Evolutionary conservation across 768 basidiomycete genomes (phyloP), one percentile per base, ranked within the genome.

Genomic region (Serendipita sp.): DNA sequence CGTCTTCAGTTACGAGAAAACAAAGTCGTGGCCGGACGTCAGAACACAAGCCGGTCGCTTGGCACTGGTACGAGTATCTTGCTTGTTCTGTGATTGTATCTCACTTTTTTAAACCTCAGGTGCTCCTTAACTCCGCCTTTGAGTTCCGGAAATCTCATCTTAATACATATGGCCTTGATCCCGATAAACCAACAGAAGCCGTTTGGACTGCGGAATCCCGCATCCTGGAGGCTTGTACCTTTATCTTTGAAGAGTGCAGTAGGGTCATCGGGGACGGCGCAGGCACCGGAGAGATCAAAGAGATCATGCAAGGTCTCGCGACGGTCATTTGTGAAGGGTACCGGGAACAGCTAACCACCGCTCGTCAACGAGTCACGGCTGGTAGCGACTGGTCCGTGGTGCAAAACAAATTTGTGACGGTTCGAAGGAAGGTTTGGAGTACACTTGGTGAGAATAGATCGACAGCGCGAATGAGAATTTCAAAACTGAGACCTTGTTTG

Each of bases 201-300:
- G 84, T 88, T 0, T 98, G 94, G 95, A 90, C 91, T 17, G 89
- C 90, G 68, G 77, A 77, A 50, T 76, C 83, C 2, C 69, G 74
- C 0, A 71, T 89, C 16, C 81, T 95, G 61, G 86, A 91, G 44
- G 77, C 82, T 7, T 72, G 88, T 3, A 76, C 84, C 26, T 77
- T 78, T 50, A 76, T 95, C n/a, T 92, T 94, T 67, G 82, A 85
- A 50, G 70, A 58, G 31, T 58, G 53, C 24, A 31, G 53, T n/a
- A 22, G 53, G n/a, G 31, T n/a, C 22, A 33, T 71, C 3, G 65
- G 70, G 2, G 72, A 72, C 17, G 71, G 61, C 31, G 69, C 67
- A 48, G 69, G 66, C 31, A 63, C 61, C 62, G 70, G 65, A 44
- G 63, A 64, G 11, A 68, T 67, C 61, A 72, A 67, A 30, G 79